Evolutionary conservation across 1,139 yeast species (phyloP), one percentile per base, ranked within the genome.

Genomic region (Candida smagusa): DNA sequence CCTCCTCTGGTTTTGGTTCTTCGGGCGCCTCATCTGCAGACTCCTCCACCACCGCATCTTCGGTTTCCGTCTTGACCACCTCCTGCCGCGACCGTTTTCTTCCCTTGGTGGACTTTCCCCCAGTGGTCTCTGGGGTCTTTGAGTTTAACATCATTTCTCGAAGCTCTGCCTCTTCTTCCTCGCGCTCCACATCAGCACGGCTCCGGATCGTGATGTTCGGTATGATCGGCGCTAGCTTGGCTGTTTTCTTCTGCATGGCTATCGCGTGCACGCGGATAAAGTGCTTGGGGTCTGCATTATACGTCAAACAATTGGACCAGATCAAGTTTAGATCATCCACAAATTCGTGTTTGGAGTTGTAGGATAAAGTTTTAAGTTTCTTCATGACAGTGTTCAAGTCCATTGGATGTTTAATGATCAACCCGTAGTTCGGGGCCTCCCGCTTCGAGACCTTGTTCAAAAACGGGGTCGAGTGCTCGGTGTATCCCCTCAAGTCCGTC

Each of bases 381-480:
- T 89, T 90, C 81, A 89, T 74, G 9, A 94, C 96, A 0, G 97
- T 90, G 53, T 89, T 90, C 47, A 94, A 70, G 55, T 94, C 99
- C 99, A 94, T 94, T 23, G 99, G 98, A 41, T 79, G 80, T 52
- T 89, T 90, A 50, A 94, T 90, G 30, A 94, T 75, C 41, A 82
- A 81, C 43, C 89, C 89, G 63, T 94, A 94, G 55, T 92, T 90
- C 6, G 98, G 99, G 0, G 98, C 99, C 54, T 94, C 99, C 42
- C 98, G 74, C 58, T 92, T 92, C 41, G 95, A 87, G 13, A 94
- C 99, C 55, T 88, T 86, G 61, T 90, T 92, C 48, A 94, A 70
- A 54, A 94, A 94, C 1, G 97, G 96, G 0, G 97, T 89, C 0
- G 97, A 90, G 60, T 92, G 97, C 54, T 92, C 97, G 0, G 98